Evolutionary conservation across 495 filamentous ascomycete genomes (phyloP).

Genomic region (Friedmanniomyces simplex): DNA sequence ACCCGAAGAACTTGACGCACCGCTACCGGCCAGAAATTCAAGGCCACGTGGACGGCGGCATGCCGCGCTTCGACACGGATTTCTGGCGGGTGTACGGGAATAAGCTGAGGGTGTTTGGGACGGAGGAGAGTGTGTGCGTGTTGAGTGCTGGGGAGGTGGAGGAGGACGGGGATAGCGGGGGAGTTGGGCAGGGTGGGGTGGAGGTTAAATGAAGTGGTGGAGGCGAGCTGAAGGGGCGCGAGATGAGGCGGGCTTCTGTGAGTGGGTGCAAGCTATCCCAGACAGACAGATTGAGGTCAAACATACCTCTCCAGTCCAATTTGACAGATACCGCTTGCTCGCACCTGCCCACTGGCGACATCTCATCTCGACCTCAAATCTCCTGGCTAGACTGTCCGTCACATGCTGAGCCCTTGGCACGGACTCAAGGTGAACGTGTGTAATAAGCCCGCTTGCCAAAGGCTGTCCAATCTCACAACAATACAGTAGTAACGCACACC

Average conservation of each 20-base stretch:
- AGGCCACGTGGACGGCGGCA: constrained; percentile 18
- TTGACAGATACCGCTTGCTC: no score
- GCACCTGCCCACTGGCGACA: no score
- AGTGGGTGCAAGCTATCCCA: constrained; percentile 2
- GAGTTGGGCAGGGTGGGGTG: constrained; percentile 10
- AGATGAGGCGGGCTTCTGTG: background rate
- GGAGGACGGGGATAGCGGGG: background rate
- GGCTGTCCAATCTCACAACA: no score
- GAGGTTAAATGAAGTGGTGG: background rate
- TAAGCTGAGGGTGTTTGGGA: constrained; percentile 55
- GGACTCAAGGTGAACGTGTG: no score
- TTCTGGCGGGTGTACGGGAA: constrained; percentile 60
- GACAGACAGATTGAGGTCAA: background rate
- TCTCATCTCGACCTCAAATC: no score
- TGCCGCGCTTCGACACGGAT: constrained; percentile 39
- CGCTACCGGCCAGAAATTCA: background rate
- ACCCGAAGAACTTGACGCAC: constrained; percentile 5
- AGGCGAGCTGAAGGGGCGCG: background rate
- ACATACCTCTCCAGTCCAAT: no score
- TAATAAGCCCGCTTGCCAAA: no score
- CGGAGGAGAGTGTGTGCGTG: constrained; percentile 44
- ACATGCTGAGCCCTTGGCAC: no score
- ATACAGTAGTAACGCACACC: no score
- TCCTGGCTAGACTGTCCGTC: no score
- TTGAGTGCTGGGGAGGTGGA: constrained; percentile 17